Conservation (phyloP, 805 yeast genomes). For the Lipomyces sp. region DNA sequence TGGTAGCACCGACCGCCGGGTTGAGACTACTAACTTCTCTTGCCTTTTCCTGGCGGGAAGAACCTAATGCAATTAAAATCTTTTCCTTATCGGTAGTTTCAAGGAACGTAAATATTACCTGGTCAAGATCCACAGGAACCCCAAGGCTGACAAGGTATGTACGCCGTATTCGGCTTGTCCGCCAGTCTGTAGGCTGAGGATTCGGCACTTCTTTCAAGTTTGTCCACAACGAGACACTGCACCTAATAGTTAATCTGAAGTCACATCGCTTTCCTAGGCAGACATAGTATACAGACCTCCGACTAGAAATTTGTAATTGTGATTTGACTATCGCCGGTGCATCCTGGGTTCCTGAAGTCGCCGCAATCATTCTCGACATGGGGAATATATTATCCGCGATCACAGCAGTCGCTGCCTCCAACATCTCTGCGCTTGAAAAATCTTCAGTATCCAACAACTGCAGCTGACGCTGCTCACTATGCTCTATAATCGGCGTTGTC, state of each 20-base stretch:
- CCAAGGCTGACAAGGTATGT: constrained; percentile 68
- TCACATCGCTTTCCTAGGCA: not conserved
- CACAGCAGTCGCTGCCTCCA: constrained; percentile 24
- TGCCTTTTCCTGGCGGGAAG: constrained; percentile 42
- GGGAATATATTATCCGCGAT: constrained; percentile 28
- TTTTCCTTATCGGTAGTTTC: not conserved
- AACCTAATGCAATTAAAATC: constrained; percentile 33
- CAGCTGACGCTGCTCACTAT: not conserved
- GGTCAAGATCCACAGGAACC: constrained; percentile 74
- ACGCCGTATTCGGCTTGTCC: constrained; percentile 65
- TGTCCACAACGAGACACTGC: constrained; percentile 45
- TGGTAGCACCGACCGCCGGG: not conserved
- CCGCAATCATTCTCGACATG: constrained; percentile 20
- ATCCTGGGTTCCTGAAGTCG: constrained; percentile 18
- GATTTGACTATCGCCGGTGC: constrained; percentile 10
- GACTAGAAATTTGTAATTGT: constrained; percentile 9
- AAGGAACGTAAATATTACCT: constrained; percentile 39
- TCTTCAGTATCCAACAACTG: constrained; percentile 13
- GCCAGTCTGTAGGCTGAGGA: constrained; percentile 70
- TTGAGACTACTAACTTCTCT: constrained; percentile 40
- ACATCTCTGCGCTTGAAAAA: constrained; percentile 21
- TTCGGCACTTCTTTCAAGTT: constrained; percentile 56
- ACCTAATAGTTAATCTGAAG: not conserved
- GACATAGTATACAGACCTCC: constrained; percentile 7
- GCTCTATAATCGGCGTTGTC: constrained; percentile 1